Conservation (phyloP, 2,329 filamentous ascomycete species). For the Botryotinia globosa region DNA sequence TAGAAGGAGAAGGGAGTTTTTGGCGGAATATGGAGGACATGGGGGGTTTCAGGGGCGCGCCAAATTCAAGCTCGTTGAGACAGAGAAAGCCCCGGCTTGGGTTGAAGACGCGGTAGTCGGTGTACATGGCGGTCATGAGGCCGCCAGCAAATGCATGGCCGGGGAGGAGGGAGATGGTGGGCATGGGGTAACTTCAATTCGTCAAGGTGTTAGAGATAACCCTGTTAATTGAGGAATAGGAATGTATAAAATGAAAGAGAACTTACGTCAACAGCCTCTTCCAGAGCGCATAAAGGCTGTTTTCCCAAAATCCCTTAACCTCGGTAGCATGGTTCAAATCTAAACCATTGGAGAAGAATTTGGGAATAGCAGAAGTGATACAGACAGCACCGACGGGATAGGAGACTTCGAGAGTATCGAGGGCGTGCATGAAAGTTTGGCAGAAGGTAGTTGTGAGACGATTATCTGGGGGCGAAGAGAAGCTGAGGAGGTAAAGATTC, state of each 20-base stretch:
- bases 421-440: slow-evolving; percentile 62
- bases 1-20: slow-evolving; percentile 54
- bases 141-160: slow-evolving; percentile 80
- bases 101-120: slow-evolving; percentile 80
- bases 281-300: slow-evolving; percentile 63
- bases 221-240: neutral
- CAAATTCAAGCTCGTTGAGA: slow-evolving; percentile 79
- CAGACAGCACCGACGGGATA: slow-evolving; percentile 70
- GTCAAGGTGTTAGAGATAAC: neutral
- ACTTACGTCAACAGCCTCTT: slow-evolving; percentile 57
- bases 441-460: slow-evolving; percentile 68
- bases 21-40: slow-evolving; percentile 74
- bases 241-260: neutral
- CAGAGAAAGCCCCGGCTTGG: slow-evolving; percentile 69
- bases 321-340: slow-evolving; percentile 65
- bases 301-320: slow-evolving; percentile 59
- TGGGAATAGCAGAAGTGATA: slow-evolving; percentile 70
- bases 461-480: slow-evolving; percentile 71
- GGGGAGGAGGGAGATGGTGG: slow-evolving; percentile 74
- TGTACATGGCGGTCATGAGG: slow-evolving; percentile 77
- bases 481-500: slow-evolving; percentile 68
- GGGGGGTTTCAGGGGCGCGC: slow-evolving; percentile 68
- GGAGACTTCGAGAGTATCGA: slow-evolving; percentile 68
- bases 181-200: slow-evolving; percentile 65
- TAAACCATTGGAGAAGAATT: slow-evolving; percentile 84